Conservation (phyloP, 2,329 filamentous ascomycete genomes). For the Aspergillus sp. region DNA sequence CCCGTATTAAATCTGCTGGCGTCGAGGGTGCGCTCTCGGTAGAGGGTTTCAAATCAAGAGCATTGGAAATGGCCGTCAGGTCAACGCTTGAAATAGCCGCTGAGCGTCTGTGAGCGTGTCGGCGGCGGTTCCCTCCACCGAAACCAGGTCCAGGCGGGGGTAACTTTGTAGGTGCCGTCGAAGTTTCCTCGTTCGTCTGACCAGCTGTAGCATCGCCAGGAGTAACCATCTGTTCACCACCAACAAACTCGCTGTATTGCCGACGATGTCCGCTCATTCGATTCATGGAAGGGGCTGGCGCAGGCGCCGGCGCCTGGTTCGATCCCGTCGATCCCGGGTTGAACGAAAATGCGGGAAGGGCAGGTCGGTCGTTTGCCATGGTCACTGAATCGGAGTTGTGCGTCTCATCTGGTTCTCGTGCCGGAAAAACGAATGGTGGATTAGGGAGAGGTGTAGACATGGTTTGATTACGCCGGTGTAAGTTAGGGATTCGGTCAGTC, state of each 20-base stretch:
- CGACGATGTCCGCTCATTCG: constrained; percentile 66
- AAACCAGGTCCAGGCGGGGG: constrained; percentile 36
- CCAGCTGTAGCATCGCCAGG: constrained; percentile 63
- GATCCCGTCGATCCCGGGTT: constrained; percentile 33
- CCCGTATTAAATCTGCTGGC: constrained; percentile 42
- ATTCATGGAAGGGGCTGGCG: constrained; percentile 53
- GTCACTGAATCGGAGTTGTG: constrained; percentile 42
- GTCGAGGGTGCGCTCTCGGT: constrained; percentile 61
- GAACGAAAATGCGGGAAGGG: constrained; percentile 41
- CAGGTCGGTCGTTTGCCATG: constrained; percentile 45
- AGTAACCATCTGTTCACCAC: constrained; percentile 56
- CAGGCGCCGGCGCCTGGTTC: constrained; percentile 55
- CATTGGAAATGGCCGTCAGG: constrained; percentile 56
- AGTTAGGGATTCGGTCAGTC: constrained; percentile 15
- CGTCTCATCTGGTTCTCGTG: constrained; percentile 33
- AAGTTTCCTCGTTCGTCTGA: constrained; percentile 25
- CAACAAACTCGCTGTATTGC: constrained; percentile 83
- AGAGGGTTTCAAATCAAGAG: constrained; percentile 41
- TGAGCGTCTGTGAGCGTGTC: constrained; percentile 79
- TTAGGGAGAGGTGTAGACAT: constrained; percentile 51
- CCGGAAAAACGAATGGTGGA: constrained; percentile 66
- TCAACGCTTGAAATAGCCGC: constrained; percentile 81
- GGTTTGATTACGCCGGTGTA: constrained; percentile 26
- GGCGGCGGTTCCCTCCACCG: constrained; percentile 55
- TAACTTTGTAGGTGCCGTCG: constrained; percentile 24